Evolutionary conservation across 352 stramenopile species (phyloP).

Genomic region (Halophytophthora polymorphica): DNA sequence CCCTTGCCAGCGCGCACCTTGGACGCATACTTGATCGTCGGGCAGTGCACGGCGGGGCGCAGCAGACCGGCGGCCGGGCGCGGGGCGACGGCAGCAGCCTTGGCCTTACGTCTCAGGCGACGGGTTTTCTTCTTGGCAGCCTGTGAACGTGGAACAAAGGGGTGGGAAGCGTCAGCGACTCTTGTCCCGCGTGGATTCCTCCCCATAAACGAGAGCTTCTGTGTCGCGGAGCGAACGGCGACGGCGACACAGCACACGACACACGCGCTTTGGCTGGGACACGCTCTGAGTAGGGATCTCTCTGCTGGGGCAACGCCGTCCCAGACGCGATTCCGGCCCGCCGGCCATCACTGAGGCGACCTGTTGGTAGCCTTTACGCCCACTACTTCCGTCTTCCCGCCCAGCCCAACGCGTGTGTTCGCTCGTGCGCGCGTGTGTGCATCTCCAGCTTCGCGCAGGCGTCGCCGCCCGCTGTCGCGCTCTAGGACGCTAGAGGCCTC

Average conservation of each 20-base stretch:
- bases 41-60: constrained; percentile 97
- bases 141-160: constrained; percentile 61
- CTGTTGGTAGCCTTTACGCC: no score
- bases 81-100: constrained; percentile 97
- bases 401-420: no score
- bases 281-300: no score
- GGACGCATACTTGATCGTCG: constrained; percentile 97
- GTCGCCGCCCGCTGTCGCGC: background rate
- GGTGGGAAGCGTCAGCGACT: constrained; percentile 28
- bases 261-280: background rate
- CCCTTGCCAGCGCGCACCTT: constrained; percentile 97
- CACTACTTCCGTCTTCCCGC: no score
- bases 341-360: no score
- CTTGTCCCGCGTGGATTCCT: no score
- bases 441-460: no score
- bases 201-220: no score
- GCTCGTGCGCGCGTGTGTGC: background rate
- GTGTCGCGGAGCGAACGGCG: no score
- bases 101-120: constrained; percentile 92
- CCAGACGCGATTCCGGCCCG: no score
- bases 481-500: background rate
- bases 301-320: no score
- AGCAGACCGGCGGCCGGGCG: constrained; percentile 95
- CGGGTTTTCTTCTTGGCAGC: constrained; percentile 98
- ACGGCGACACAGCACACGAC: background rate